phyloP scores from a whole-genome alignment of 2,329 filamentous ascomycete genomes.

The Podosphaera leucotricha region DNA sequence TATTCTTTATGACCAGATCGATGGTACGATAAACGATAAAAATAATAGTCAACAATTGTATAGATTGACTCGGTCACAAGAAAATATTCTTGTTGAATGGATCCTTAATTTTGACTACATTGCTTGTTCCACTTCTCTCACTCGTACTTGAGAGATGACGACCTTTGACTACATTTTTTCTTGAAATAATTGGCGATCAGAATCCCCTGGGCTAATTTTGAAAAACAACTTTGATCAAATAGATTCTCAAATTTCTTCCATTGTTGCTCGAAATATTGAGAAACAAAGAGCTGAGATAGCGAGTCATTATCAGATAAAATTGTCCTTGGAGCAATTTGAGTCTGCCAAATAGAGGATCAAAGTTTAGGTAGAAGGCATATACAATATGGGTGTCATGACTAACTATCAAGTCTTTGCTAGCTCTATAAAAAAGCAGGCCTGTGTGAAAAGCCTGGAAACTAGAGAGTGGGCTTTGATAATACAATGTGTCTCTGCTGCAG shows the following conservation, averaged over 20 bases:
- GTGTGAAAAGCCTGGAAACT: not conserved
- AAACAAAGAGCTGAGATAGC: not conserved
- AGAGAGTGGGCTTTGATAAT: not conserved
- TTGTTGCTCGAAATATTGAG: not conserved
- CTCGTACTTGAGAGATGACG: not conserved
- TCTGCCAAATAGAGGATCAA: too few species aligned
- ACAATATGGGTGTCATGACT: too few species aligned
- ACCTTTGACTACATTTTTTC: not conserved
- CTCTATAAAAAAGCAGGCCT: not conserved
- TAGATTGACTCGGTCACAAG: not conserved
- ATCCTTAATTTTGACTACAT: not conserved
- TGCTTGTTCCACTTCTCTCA: not conserved
- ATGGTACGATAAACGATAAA: not conserved
- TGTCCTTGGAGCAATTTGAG: not conserved
- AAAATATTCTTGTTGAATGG: not conserved
- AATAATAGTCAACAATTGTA: not conserved
- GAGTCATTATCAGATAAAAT: not conserved
- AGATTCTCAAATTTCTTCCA: not conserved
- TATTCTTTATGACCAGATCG: not conserved
- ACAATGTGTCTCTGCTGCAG: not conserved
- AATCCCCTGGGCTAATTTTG: not conserved
- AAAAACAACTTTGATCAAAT: not conserved
- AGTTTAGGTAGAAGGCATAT: not conserved
- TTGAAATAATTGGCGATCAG: not conserved
- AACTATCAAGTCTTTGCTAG: not conserved